A percentile compares a stretch with the other conserved stretches of the same genome.
Evolutionary conservation across 495 filamentous ascomycete genomes (phyloP).

Genomic region (Hypoxylon crocopeplum): DNA sequence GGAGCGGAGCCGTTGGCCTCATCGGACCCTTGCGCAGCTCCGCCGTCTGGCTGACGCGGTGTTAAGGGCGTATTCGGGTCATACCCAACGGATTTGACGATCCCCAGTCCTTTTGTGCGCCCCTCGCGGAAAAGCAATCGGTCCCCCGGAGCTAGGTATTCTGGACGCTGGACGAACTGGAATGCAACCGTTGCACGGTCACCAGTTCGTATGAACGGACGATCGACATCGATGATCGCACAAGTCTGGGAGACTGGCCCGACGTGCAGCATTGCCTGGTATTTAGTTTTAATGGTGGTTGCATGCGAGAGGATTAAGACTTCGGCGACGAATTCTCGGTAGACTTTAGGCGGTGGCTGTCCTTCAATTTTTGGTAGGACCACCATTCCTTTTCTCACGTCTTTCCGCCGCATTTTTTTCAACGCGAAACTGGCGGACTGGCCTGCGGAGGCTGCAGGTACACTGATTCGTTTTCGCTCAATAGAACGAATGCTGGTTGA

Average conservation of each 20-base stretch:
- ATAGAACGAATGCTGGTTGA: constrained; percentile 91
- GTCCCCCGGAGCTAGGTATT: constrained; percentile 89
- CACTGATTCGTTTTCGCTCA: constrained; percentile 91
- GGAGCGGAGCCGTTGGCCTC: constrained; percentile 18
- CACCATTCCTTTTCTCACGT: constrained; percentile 98
- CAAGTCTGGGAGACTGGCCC: constrained; percentile 96
- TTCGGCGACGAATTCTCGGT: constrained; percentile 92
- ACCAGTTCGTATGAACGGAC: constrained; percentile 92
- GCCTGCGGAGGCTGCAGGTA: constrained; percentile 87
- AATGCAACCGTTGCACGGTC: constrained; percentile 93
- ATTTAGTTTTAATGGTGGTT: constrained; percentile 97
- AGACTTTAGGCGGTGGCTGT: constrained; percentile 76
- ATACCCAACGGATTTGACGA: constrained; percentile 91
- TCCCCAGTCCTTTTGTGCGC: constrained; percentile 92
- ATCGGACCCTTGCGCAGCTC: constrained; percentile 18
- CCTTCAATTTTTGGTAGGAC: constrained; percentile 82
- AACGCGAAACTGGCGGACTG: constrained; percentile 93
- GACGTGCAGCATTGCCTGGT: constrained; percentile 98
- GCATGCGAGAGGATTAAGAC: constrained; percentile 95
- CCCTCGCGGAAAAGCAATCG: constrained; percentile 93
- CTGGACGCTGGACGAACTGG: constrained; percentile 92
- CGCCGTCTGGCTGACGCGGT: constrained; percentile 34
- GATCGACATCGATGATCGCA: constrained; percentile 95
- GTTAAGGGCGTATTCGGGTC: constrained; percentile 61
- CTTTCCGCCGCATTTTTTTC: constrained; percentile 83